Evolutionary conservation across 345 rosid genomes (phyloP), one percentile per base, ranked within the genome.

Genomic region (Carallia brachiata): DNA sequence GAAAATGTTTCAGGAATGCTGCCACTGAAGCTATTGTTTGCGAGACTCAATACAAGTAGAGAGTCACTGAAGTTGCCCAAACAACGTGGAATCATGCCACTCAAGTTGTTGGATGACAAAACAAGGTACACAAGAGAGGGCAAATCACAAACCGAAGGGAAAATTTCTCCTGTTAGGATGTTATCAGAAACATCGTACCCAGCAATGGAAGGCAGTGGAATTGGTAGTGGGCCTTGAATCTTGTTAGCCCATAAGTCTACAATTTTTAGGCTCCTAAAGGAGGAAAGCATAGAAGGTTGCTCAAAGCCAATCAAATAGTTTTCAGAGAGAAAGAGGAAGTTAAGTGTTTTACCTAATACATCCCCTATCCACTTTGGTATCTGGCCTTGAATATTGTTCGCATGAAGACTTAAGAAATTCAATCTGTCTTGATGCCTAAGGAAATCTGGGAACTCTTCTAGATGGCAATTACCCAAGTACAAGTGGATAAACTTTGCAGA

Each of bases 31-130:
- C 10, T 9, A 19, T 63, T 63, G 34, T 47, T 44, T 2, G 28
- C 37, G 0, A 81, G 28, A 55, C 52, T 36, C 9, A 81, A 48
- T 0, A 63, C 0, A 0, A 32, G 5, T 0, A 73, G 50, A 1
- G 6, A 0, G 28, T 19, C 28, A 17, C 37, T 28, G 10, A 63
- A 63, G 19, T 73, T 70, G 12, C 68, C 73, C 16, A 85, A 68
- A 32, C 86, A 85, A 23, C 37, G 58, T 1, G 83, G 83, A 63
- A 80, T 61, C 23, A 1, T 31, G 2, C 83, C 73, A 1, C 36
- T 69, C 4, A 78, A 54, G n/a, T 40, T 59, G 17, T 83, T 81
- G 16, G 18, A 10, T 0, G 74, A 72, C 63, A 80, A 17, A 60
- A 74, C 81, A 13, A 80, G 65, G 0, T 18, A 0, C 0, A 0